Evolutionary conservation across 2,329 filamentous ascomycete genomes (phyloP).

Genomic region (Ustulina deusta): DNA sequence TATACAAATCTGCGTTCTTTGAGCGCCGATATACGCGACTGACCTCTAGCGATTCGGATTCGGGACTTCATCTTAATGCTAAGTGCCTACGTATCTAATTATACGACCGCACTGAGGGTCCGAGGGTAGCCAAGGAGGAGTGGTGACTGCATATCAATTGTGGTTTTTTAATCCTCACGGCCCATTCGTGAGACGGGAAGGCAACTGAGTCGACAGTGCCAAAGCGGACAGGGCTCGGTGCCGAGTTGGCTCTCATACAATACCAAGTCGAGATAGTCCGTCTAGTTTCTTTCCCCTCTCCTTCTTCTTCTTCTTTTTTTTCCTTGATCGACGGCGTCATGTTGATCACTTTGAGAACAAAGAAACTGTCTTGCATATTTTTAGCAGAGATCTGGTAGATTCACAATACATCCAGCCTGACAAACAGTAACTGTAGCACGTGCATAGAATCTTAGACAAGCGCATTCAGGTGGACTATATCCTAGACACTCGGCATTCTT

Average conservation of each 20-base stretch:
- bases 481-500: conserved; percentile 23
- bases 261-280: neutral
- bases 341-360: neutral
- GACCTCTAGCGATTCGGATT: neutral
- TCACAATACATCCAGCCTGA: neutral
- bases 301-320: too few species aligned
- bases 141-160: conserved; percentile 5
- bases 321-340: neutral
- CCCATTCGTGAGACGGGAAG: conserved; percentile 5
- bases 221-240: conserved; percentile 27
- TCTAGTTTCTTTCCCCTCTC: too few species aligned
- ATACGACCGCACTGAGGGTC: neutral
- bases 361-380: neutral
- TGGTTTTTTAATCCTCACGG: conserved; percentile 10
- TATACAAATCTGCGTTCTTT: neutral
- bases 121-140: conserved; percentile 19
- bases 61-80: neutral
- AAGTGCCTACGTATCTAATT: neutral
- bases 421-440: neutral
- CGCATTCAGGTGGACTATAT: neutral
- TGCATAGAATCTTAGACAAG: neutral
- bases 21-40: neutral
- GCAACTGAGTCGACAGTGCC: neutral
- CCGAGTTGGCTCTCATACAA: conserved; percentile 15
- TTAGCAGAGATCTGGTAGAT: neutral